phyloP scores from a whole-genome alignment of 805 yeast genomes.

The Diddensiella santjacobensis region DNA sequence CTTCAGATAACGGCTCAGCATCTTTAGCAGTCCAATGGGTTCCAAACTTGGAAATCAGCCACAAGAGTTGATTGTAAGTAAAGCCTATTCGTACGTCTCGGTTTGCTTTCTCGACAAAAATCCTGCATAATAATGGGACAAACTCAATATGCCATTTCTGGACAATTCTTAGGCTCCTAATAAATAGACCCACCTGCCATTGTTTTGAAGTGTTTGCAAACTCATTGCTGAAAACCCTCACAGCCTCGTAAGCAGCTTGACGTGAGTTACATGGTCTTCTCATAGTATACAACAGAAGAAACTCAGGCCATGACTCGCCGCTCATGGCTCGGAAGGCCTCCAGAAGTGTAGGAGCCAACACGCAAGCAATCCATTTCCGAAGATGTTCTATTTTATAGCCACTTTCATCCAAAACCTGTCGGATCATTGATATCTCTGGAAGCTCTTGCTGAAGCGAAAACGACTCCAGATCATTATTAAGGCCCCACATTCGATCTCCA shows the following conservation, averaged over 20 bases:
- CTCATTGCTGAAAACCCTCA: slow-evolving; percentile 22
- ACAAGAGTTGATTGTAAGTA: slow-evolving; percentile 27
- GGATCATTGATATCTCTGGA: neutral
- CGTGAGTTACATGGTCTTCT: slow-evolving; percentile 24
- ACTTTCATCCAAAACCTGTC: slow-evolving; percentile 9
- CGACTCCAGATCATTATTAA: slow-evolving; percentile 1
- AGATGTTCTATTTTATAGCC: slow-evolving; percentile 16
- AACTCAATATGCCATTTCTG: slow-evolving; percentile 24
- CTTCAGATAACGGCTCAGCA: slow-evolving; percentile 22
- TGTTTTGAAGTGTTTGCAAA: slow-evolving; percentile 8
- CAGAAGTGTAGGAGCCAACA: slow-evolving; percentile 16
- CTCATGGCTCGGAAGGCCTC: slow-evolving; percentile 23
- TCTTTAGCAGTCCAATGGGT: slow-evolving; percentile 23
- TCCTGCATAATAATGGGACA: slow-evolving; percentile 26
- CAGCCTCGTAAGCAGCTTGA: slow-evolving; percentile 24
- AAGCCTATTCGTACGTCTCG: slow-evolving; percentile 3
- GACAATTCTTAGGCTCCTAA: slow-evolving; percentile 22
- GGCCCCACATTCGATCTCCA: neutral
- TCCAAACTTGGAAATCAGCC: slow-evolving; percentile 30
- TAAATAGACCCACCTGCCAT: slow-evolving; percentile 22
- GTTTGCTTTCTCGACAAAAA: slow-evolving; percentile 20
- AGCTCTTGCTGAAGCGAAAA: slow-evolving; percentile 2
- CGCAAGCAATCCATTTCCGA: slow-evolving; percentile 19
- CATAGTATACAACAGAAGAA: slow-evolving; percentile 26
- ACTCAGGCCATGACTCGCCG: slow-evolving; percentile 28